These are phyloP conservation scores for Amanita exitialis DNA, from an alignment of 768 basidiomycete species.

Conservation along the genomic window DNA sequence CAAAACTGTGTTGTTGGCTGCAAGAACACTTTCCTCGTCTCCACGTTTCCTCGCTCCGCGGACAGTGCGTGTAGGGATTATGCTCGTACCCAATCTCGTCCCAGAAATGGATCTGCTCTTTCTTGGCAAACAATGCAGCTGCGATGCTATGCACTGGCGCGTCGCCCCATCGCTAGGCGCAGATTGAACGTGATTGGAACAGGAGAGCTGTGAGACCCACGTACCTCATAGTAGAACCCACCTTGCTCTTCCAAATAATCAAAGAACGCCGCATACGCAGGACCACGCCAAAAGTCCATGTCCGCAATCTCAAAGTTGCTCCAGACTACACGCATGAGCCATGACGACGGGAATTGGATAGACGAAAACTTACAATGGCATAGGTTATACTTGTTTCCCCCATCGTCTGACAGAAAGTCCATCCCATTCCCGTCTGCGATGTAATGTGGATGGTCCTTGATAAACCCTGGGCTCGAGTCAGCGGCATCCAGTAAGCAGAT, in stretches of 20 bases:
- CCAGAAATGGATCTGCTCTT: constrained; percentile 65
- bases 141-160: constrained; percentile 65
- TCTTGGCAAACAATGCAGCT: constrained; percentile 45
- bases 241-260: constrained; percentile 50
- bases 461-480: constrained; percentile 37
- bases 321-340: constrained; percentile 29
- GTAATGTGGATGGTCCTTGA: constrained; percentile 41
- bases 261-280: constrained; percentile 62
- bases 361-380: constrained; percentile 49
- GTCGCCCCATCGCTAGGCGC: constrained; percentile 39
- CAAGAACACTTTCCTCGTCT: constrained; percentile 56
- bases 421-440: constrained; percentile 51
- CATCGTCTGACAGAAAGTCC: constrained; percentile 36
- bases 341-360: neutral
- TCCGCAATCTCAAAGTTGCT: constrained; percentile 66
- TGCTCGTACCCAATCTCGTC: constrained; percentile 73
- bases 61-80: constrained; percentile 65
- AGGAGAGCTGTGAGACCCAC: constrained; percentile 19
- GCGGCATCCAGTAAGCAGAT: neutral
- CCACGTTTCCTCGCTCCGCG: constrained; percentile 34
- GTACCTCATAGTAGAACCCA: constrained; percentile 62
- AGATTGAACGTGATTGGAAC: constrained; percentile 34
- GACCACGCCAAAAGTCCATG: constrained; percentile 52
- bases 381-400: constrained; percentile 56
- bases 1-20: constrained; percentile 45